A percentile compares a stretch with the other conserved stretches of the same genome.
phyloP scores from a whole-genome alignment of 768 basidiomycete genomes.

The Leucosporidium creatinivorum region DNA sequence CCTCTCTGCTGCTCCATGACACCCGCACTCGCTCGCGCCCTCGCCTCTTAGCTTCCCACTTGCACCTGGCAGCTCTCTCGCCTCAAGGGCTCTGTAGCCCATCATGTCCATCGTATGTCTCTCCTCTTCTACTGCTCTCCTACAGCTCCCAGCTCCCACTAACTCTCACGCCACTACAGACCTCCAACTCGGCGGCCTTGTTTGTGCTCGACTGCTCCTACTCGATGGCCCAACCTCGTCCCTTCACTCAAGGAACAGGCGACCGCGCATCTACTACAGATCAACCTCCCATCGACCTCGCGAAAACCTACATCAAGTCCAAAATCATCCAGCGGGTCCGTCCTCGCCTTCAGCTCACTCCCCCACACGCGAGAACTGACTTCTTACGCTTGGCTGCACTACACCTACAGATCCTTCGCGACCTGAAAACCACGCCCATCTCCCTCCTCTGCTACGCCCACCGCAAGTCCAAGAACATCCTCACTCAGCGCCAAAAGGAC shows the following conservation, averaged over 20 bases:
- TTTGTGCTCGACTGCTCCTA: slow-evolving; percentile 3
- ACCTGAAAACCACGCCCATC: slow-evolving; percentile 87
- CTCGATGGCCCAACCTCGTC: not conserved
- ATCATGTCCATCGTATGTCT: too few relatives aligned
- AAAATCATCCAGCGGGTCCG: slow-evolving; percentile 53
- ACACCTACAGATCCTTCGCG: slow-evolving; percentile 70
- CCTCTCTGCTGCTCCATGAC: too few relatives aligned
- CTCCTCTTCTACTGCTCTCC: too few relatives aligned
- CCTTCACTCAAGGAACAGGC: slow-evolving; percentile 27
- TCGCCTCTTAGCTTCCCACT: too few relatives aligned
- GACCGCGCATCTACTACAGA: slow-evolving; percentile 30
- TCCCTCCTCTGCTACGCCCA: slow-evolving; percentile 85
- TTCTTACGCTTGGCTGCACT: not conserved
- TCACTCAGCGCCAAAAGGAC: slow-evolving; percentile 15
- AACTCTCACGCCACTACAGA: too few relatives aligned
- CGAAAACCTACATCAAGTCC: slow-evolving; percentile 65
- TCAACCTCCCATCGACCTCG: not conserved
- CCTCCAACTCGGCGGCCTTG: not conserved
- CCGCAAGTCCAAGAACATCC: slow-evolving; percentile 29
- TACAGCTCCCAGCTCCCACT: too few relatives aligned
- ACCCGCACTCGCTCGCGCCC: too few relatives aligned
- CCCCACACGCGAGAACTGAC: not conserved
- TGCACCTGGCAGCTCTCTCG: too few relatives aligned
- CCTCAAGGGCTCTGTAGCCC: too few relatives aligned
- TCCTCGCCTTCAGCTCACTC: not conserved